phyloP scores from a whole-genome alignment of 495 filamentous ascomycete genomes.

The Ramalina intermedia region DNA sequence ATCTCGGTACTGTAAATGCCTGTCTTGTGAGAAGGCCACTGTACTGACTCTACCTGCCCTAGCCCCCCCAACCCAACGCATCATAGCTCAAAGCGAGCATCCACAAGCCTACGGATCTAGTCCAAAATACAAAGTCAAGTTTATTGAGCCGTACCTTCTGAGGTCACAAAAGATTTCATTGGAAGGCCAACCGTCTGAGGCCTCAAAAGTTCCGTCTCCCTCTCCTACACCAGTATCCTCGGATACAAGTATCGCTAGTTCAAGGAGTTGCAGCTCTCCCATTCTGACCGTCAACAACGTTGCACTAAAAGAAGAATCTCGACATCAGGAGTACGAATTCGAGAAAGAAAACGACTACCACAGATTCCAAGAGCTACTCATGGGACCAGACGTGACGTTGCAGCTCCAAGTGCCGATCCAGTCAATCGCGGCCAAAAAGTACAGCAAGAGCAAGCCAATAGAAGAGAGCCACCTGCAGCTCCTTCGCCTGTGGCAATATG shows the following conservation, averaged over 20 bases:
- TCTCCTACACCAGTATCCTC: background rate
- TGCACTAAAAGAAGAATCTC: background rate
- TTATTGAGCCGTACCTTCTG: conserved; percentile 1
- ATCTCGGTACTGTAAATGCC: background rate
- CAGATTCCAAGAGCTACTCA: conserved; percentile 7
- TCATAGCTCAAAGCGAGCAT: conserved; percentile 7
- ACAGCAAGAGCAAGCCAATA: background rate
- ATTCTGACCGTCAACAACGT: background rate
- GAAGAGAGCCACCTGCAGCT: conserved; percentile 6
- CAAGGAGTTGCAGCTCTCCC: background rate
- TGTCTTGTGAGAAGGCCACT: background rate
- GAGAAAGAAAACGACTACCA: conserved; percentile 2
- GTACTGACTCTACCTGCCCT: background rate
- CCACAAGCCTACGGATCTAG: conserved; percentile 6
- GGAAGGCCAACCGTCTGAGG: background rate
- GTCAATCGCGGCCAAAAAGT: background rate
- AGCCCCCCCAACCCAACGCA: conserved; percentile 1
- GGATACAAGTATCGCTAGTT: conserved; percentile 2
- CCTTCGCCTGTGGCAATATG: conserved; percentile 6
- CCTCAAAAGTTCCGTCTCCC: background rate
- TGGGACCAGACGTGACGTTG: conserved; percentile 4
- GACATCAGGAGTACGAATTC: conserved; percentile 4
- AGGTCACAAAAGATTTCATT: background rate
- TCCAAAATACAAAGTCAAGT: conserved; percentile 4
- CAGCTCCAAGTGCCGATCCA: conserved; percentile 1